Conservation (phyloP, 768 basidiomycete genomes). For the Boletus sp. region DNA sequence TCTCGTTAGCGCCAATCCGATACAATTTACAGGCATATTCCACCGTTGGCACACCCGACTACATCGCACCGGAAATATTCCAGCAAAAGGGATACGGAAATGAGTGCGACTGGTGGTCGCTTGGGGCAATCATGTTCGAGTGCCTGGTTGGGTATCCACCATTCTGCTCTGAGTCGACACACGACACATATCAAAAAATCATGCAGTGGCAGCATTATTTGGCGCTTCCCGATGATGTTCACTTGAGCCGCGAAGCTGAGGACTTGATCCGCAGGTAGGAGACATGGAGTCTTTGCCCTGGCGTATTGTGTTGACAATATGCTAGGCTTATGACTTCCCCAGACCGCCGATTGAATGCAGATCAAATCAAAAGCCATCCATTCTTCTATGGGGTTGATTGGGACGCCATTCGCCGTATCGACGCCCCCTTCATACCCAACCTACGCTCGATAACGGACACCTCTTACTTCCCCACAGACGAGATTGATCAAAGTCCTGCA, state of each 20-base stretch:
- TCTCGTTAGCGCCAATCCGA: conserved; percentile 1
- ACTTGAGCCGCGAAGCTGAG: conserved; percentile 87
- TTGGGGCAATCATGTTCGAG: conserved; percentile 98
- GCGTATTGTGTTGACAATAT: conserved; percentile 4
- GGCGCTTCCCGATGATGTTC: conserved; percentile 89
- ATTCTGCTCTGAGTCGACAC: conserved; percentile 93
- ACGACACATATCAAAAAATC: conserved; percentile 98
- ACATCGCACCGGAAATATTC: conserved; percentile 98
- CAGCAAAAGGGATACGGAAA: conserved; percentile 95
- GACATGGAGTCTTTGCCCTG: not conserved
- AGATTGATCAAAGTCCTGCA: conserved; percentile 73
- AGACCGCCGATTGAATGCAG: conserved; percentile 73
- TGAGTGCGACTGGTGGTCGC: conserved; percentile 99
- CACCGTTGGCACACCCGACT: conserved; percentile 95
- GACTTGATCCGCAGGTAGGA: conserved; percentile 78
- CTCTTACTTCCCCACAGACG: conserved; percentile 97
- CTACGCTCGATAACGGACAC: conserved; percentile 92
- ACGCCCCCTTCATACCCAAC: conserved; percentile 95
- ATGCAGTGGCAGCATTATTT: conserved; percentile 90
- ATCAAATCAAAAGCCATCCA: conserved; percentile 86
- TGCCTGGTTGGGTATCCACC: conserved; percentile 96
- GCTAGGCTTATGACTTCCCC: conserved; percentile 77
- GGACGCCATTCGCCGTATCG: conserved; percentile 81
- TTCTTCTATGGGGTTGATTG: conserved; percentile 98
- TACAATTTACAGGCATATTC: conserved; percentile 74